Base-by-base conservation (phyloP, 129 eudicot species). In the Centella asiatica region DNA sequence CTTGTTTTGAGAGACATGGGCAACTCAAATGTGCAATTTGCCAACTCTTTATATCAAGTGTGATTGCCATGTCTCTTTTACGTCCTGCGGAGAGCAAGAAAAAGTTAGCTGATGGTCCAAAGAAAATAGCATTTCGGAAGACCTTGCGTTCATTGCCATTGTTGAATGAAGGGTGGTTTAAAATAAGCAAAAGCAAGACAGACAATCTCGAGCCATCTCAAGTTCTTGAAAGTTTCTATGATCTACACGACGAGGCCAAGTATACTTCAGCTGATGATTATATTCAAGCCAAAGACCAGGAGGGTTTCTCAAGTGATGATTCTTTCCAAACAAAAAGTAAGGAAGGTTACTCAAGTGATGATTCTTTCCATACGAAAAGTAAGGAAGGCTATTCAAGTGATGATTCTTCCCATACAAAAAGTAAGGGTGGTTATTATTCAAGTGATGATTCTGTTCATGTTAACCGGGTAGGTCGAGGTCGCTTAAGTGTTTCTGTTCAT, bases 11-110 rank as follows among this genome's bases (percentile, higher is more conserved):
- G 69, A 65, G 79, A 53, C 82, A 76, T 37, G 79, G 64, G 65
- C 74, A 69, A 23, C 65, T 80, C 36, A 80, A 76, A 26, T 60
- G 79, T 34, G 79, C 81, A 0, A 80, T 80, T 31, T 80, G 86
- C 51, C 79, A 76, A 51, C 77, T 80, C 4, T 80, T 80, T 39
- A 61, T 80, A 14, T 64, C 86, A 14, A 72, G 65, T 9, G 50
- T 66, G 9, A 80, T 80, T 20, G 86, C 71, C 4, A 80, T 73
- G 79, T 68, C 68, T 1, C 56, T 80, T 22, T 42, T 76, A 29
- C 64, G 69, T 25, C 44, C 58, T 26, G 36, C 54, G 2, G 37
- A 65, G 5, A 69, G 53, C 54, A 72, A 47, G 59, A 75, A 75
- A 23, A 68, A 36, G n/a, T 26, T 15, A 0, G 40, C 36, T 2